Evolutionary conservation across 176 grass and related monocot genomes (phyloP), one percentile per base, ranked within the genome.

Genomic region (Zoysia pacifica): DNA sequence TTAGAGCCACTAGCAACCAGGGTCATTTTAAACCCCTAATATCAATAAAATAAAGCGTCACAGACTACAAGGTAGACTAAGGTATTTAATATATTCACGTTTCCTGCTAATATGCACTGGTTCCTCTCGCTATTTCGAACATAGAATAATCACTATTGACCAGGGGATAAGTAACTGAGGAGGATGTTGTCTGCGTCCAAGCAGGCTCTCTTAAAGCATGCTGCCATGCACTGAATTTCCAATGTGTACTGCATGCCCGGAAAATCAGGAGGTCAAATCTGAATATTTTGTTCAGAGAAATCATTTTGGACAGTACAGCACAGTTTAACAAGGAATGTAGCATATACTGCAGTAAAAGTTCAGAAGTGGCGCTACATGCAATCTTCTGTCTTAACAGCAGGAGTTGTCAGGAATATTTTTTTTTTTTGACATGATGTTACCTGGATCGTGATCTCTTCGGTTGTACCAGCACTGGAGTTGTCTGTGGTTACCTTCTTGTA

Each of bases 401-500:
- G 64, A 36, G 64, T 2, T 8, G 65, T 61, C 52, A 87, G 35
- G 71, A 83, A 82, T 48, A 81, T 61, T 74, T 5, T 74, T 4
- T 28, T 28, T 67, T 72, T 72, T 51, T 82, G 75, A 85, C 80
- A 84, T 76, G 40, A 86, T 81, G 67, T 65, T 92, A 94, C 95
- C 95, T 94, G 92, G 73, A 88, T 88, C 60, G 78, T 93, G 76
- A 83, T 86, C 79, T 98, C 95, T 55, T 86, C 81, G 72, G 84
- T 82, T 44, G 86, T 83, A 82, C 87, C 87, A 72, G 88, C 11
- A 77, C 83, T 91, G 79, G 86, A 86, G 53, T 84, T 91, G 72
- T 89, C 92, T 55, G 75, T 94, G 16, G 65, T 91, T 70, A 92
- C 84, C 72, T 94, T 98, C 77, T 94, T 94, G 66, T 98, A 98